Evolutionary conservation across 2,329 filamentous ascomycete genomes (phyloP), one percentile per base, ranked within the genome.

Genomic region (Hypomyces rosellus): DNA sequence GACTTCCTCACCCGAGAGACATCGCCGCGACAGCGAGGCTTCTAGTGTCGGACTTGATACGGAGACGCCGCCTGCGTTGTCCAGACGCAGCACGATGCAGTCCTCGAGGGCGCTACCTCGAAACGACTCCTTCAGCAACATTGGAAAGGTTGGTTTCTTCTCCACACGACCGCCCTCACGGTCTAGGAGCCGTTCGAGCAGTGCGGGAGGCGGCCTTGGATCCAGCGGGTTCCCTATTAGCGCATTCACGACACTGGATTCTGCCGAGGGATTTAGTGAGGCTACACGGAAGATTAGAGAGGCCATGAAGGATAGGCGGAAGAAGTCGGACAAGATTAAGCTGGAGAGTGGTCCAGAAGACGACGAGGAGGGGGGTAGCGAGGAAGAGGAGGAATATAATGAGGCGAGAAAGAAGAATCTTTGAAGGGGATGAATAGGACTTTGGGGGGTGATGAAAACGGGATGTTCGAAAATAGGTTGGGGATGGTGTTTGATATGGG

Each of bases 121-220:
- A 53, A 96, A 96, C 72, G 93, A 97, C 69, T 93, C 88, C 1
- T 96, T 96, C 72, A 85, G 85, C 68, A 92, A 97, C 66, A 86
- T 97, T 56, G 86, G 88, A 12, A 83, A 81, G 45, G 86, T 96
- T 57, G 88, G 87, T 54, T 85, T 99, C 70, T 99, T 97, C 71
- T 89, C 91, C 3, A 93, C 89, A 14, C 79, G 88, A 30, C 90
- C 91, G 4, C 79, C 86, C n/a, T 95, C 88, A 46, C 84, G 89
- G n/a, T 85, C 80, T 46, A 79, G 84, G 50, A 85, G 80, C 57
- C 78, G 85, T 46, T 88, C 82, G 60, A 82, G 85, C 65, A 88
- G 84, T 54, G 80, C 78, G 54, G 81, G 82, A 38, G 81, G 81
- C 22, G 77, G 80, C 1, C 74, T 82, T 50, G 80, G 82, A 3